Percentiles rank a stretch among this genome's conserved stretches.
These are phyloP conservation scores for Microthlaspi erraticum DNA, from an alignment of 345 rosid species.

Conservation along the genomic window DNA sequence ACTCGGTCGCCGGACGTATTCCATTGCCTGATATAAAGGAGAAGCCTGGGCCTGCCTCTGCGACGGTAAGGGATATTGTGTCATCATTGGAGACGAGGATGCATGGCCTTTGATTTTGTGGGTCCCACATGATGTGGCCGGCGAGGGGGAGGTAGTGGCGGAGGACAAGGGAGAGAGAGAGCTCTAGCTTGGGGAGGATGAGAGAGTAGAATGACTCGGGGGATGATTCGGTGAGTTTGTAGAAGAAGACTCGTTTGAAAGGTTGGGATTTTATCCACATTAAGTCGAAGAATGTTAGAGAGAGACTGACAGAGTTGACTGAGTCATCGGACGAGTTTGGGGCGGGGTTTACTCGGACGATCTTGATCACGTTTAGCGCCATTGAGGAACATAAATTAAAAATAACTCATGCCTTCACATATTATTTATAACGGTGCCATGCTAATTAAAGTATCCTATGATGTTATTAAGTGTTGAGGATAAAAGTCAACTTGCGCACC, in stretches of 20 bases:
- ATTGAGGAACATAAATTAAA: background rate
- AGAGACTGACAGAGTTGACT: constrained; percentile 24
- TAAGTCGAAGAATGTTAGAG: constrained; percentile 37
- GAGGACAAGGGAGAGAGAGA: background rate
- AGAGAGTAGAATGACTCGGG: background rate
- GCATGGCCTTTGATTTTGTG: background rate
- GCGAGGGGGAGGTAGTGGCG: background rate
- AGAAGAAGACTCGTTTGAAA: constrained; percentile 42
- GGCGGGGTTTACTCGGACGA: constrained; percentile 21
- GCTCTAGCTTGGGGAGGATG: background rate
- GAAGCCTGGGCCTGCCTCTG: background rate
- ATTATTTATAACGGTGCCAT: too few species aligned
- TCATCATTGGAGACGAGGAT: background rate
- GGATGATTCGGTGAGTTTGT: constrained; percentile 26
- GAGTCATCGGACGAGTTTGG: constrained; percentile 1
- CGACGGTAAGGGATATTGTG: background rate
- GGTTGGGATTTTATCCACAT: constrained; percentile 25
- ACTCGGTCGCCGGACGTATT: background rate
- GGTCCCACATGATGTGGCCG: background rate
- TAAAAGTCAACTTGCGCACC: too few species aligned
- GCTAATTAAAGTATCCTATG: too few species aligned
- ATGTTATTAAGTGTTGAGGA: too few species aligned
- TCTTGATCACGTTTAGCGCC: constrained; percentile 13
- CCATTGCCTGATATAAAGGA: background rate
- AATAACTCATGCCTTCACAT: too few species aligned